phyloP scores from a whole-genome alignment of 2,329 filamentous ascomycete genomes.

The Bipolaris victoriae region DNA sequence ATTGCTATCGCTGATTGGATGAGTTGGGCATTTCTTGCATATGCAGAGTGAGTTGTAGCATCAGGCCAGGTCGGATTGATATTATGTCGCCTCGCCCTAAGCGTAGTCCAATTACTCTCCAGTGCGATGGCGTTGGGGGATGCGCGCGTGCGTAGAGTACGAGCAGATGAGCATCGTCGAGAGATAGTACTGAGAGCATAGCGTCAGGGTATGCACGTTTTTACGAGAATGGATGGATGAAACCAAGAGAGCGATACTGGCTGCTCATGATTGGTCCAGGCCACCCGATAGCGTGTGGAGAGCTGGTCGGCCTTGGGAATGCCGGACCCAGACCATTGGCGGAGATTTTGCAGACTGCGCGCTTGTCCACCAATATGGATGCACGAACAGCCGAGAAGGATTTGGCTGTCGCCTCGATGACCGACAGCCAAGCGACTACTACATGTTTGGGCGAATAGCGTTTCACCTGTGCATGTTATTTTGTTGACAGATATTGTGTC shows the following conservation, averaged over 20 bases:
- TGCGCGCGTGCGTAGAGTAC: neutral
- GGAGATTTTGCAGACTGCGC: constrained; percentile 26
- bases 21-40: constrained; percentile 11
- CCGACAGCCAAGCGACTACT: constrained; percentile 17
- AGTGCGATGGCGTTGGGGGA: neutral
- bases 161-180: neutral
- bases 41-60: constrained; percentile 15
- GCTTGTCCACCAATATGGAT: constrained; percentile 21
- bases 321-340: constrained; percentile 25
- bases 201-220: constrained; percentile 1
- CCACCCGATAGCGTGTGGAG: neutral
- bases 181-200: neutral
- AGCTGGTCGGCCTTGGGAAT: constrained; percentile 3
- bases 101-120: neutral
- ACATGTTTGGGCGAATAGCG: constrained; percentile 11
- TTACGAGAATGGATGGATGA: constrained; percentile 1
- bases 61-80: constrained; percentile 15
- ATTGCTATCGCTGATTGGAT: constrained; percentile 4
- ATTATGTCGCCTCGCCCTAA: constrained; percentile 12
- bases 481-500: constrained; percentile 12
- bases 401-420: constrained; percentile 6
- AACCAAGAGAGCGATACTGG: neutral
- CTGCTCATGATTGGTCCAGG: neutral
- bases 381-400: constrained; percentile 23
- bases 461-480: constrained; percentile 8